Conservation (phyloP, 306 rosid species). For the Prunus davidiana region DNA sequence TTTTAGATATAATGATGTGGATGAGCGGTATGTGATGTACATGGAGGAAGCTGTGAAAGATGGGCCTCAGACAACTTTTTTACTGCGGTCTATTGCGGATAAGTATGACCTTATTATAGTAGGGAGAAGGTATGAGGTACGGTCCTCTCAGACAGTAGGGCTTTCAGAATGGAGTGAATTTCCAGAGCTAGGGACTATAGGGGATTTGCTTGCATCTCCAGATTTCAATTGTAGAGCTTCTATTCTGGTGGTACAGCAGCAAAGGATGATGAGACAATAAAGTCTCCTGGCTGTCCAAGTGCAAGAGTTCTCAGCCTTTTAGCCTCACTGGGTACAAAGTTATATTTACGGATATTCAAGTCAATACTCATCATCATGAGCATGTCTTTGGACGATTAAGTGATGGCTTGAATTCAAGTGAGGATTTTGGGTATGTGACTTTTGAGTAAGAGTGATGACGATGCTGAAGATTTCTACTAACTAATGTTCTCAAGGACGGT, state of each 20-base stretch:
- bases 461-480: too few species aligned
- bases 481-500: too few species aligned
- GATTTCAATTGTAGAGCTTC: conserved; percentile 41
- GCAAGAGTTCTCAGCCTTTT: too few species aligned
- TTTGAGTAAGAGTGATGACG: too few species aligned
- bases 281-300: not conserved
- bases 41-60: conserved; percentile 8
- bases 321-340: too few species aligned
- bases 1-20: not conserved
- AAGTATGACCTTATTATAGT: conserved; percentile 51
- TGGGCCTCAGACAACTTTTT: conserved; percentile 7
- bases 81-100: conserved; percentile 16
- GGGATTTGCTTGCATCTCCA: conserved; percentile 58
- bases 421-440: too few species aligned
- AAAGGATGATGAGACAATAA: not conserved
- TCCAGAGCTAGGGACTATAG: conserved; percentile 57
- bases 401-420: too few species aligned
- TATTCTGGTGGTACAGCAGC: conserved; percentile 58
- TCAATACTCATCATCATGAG: not conserved
- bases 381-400: too few species aligned
- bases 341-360: not conserved
- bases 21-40: not conserved
- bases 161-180: conserved; percentile 58
- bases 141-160: conserved; percentile 37
- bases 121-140: conserved; percentile 39